phyloP scores from a whole-genome alignment of 768 basidiomycete genomes.

The Trametes maxima region DNA sequence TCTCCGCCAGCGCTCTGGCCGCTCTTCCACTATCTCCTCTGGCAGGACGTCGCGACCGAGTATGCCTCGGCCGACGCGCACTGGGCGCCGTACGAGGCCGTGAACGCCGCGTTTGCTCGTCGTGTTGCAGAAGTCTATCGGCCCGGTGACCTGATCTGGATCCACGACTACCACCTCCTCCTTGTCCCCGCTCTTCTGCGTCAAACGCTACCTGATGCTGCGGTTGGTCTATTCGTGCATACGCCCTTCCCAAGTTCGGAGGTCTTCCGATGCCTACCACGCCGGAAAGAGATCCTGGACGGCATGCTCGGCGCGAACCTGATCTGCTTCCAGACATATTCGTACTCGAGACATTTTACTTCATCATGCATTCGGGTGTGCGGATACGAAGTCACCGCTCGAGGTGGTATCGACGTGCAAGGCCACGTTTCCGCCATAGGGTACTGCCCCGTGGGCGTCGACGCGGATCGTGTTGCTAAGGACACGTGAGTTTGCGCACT shows the following conservation, averaged over 20 bases:
- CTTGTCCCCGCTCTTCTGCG: constrained; percentile 87
- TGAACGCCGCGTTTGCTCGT: constrained; percentile 83
- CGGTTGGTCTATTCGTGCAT: constrained; percentile 93
- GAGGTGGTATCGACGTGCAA: constrained; percentile 74
- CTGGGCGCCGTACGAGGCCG: constrained; percentile 80
- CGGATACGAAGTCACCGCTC: constrained; percentile 81
- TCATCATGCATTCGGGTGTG: constrained; percentile 96
- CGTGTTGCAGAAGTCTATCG: constrained; percentile 74
- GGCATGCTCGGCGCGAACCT: constrained; percentile 98
- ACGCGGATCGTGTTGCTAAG: constrained; percentile 83
- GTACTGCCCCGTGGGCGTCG: constrained; percentile 95
- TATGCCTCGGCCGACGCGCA: constrained; percentile 83
- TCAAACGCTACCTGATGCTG: constrained; percentile 63
- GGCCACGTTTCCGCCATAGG: constrained; percentile 82
- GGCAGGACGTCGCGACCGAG: constrained; percentile 94
- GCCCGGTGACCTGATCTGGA: constrained; percentile 85
- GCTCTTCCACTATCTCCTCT: constrained; percentile 96
- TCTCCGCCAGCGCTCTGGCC: constrained; percentile 82
- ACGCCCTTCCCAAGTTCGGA: constrained; percentile 98
- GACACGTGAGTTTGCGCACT: constrained; percentile 57
- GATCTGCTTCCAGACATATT: constrained; percentile 92
- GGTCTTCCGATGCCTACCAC: constrained; percentile 68
- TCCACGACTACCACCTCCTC: constrained; percentile 95
- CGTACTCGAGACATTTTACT: constrained; percentile 92
- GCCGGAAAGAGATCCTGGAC: constrained; percentile 91